Evolutionary conservation across 2,329 filamentous ascomycete genomes (phyloP), one percentile per base, ranked within the genome.

Genomic region (Aspergillus sp.): DNA sequence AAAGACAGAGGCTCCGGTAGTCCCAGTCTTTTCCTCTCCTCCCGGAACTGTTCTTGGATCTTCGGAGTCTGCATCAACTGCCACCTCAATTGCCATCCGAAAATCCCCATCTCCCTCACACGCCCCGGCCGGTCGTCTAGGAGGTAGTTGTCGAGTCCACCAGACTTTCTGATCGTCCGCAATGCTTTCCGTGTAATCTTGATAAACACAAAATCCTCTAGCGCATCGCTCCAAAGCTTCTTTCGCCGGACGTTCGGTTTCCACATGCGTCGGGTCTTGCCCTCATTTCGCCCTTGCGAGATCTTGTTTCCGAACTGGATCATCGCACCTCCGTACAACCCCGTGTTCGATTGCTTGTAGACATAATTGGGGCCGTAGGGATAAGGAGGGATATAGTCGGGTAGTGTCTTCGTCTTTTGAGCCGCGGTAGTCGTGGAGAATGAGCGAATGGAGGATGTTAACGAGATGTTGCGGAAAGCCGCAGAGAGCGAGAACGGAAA

Each of bases 11-110:
- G 70, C 20, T 77, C 72, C 4, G 79, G 76, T 49, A 95, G 62
- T 0, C 88, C 87, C 44, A 93, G 66, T 17, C 72, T 72, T 49
- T 74, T 71, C 51, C 89, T 76, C 73, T 95, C 77, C 44, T 71
- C 65, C 38, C 78, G 77, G 62, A 90, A 87, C 55, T 80, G 75
- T 56, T 79, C 77, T 65, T 83, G 82, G 44, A 94, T 79, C 17
- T 72, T 71, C 1, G 76, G 73, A 4, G 83, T 90, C 73, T 91
- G 88, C 84, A 96, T 89, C 52, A 98, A 75, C 53, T 87, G 80
- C 87, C 90, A 96, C 55, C 93, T 77, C 61, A 98, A 73, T 59
- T 84, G 82, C 93, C 93, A 98, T 5, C 93, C 93, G 55, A 85
- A 85, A 45, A 91, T 83, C 4, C 93, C 93, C 49, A 98, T 75